Evolutionary conservation across 805 yeast genomes (phyloP).

Genomic region (Metschnikowia bowlesiae): DNA sequence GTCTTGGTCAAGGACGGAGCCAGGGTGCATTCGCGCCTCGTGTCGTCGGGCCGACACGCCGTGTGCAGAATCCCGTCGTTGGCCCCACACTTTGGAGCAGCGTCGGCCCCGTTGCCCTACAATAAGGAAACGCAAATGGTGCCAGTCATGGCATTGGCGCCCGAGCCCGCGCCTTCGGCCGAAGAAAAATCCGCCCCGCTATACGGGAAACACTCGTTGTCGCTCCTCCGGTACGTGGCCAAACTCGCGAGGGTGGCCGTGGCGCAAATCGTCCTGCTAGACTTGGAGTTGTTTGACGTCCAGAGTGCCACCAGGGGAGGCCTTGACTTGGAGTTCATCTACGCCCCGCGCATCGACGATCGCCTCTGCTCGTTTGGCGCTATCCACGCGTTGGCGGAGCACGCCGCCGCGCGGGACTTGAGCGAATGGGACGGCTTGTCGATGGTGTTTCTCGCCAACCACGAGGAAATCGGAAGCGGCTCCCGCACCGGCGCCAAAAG

Average conservation of each 20-base stretch:
- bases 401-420: constrained; percentile 8
- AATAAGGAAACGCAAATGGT: constrained; percentile 37
- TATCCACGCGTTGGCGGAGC: constrained; percentile 28
- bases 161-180: constrained; percentile 18
- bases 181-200: constrained; percentile 27
- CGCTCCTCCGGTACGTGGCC: constrained; percentile 31
- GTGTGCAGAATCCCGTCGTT: constrained; percentile 38
- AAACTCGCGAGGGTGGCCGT: constrained; percentile 20
- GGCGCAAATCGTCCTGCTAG: constrained; percentile 26
- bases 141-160: constrained; percentile 32
- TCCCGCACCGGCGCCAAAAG: constrained; percentile 39
- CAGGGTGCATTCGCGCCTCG: constrained; percentile 21
- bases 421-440: constrained; percentile 24
- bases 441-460: constrained; percentile 33
- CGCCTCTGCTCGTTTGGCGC: constrained; percentile 39
- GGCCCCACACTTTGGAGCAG: constrained; percentile 36
- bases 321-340: constrained; percentile 31
- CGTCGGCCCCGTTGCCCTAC: constrained; percentile 23
- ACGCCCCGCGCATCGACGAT: constrained; percentile 39
- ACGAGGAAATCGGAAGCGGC: constrained; percentile 41
- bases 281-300: constrained; percentile 35
- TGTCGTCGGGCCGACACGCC: constrained; percentile 33
- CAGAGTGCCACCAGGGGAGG: constrained; percentile 38
- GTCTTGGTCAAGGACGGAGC: constrained; percentile 21
- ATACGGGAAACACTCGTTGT: constrained; percentile 28